These are phyloP conservation scores for Malassezia sp. DNA, from an alignment of 1,284 basidiomycete genomes.

Conservation along the genomic window DNA sequence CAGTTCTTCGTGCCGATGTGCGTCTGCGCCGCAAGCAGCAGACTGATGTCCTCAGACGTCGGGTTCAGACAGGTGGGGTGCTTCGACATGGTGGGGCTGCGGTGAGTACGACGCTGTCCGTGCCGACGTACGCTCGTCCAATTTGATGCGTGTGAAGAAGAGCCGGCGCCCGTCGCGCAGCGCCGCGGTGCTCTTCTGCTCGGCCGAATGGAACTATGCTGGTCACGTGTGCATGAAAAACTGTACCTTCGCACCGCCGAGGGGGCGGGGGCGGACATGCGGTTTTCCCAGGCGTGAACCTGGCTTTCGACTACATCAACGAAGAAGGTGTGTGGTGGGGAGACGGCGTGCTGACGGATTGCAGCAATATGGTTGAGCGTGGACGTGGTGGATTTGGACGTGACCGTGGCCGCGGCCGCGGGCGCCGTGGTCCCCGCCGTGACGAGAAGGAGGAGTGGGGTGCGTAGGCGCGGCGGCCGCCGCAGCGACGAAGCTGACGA, in stretches of 20 bases:
- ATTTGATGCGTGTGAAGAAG: conserved; percentile 18
- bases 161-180: too few species aligned
- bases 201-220: conserved; percentile 5
- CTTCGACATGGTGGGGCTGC: conserved; percentile 51
- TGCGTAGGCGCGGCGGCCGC: conserved; percentile 50
- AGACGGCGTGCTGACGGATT: neutral
- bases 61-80: conserved; percentile 82
- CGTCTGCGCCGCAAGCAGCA: conserved; percentile 85
- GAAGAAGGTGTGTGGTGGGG: conserved; percentile 6
- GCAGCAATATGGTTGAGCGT: conserved; percentile 48
- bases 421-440: conserved; percentile 89
- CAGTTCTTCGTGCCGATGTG: conserved; percentile 85
- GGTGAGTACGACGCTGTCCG: neutral
- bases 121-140: too few species aligned
- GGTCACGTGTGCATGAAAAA: conserved; percentile 10
- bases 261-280: too few species aligned
- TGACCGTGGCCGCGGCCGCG: conserved; percentile 59
- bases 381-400: conserved; percentile 52
- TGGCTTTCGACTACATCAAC: conserved; percentile 9
- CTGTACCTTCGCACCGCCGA: conserved; percentile 1
- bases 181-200: neutral
- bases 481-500: neutral
- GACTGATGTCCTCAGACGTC: conserved; percentile 92
- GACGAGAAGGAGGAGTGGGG: conserved; percentile 92
- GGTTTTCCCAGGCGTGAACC: neutral